phyloP scores from a whole-genome alignment of 306 rosid species.

The Lotus japonicus region DNA sequence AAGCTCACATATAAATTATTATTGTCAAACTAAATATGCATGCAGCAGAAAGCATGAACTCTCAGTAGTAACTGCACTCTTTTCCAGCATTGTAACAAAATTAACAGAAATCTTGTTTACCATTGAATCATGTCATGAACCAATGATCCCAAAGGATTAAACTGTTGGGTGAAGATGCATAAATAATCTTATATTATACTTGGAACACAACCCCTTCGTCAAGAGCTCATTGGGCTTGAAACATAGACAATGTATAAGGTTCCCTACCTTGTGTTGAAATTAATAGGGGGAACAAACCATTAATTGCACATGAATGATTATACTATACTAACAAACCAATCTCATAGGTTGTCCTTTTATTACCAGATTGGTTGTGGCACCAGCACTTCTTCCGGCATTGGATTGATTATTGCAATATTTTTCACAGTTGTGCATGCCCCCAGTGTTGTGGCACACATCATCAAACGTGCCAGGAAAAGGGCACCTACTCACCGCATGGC shows the following conservation, averaged over 20 bases:
- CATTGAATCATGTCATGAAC: too few species aligned
- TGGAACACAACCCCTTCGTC: too few species aligned
- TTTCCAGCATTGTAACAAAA: too few species aligned
- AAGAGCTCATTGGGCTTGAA: too few species aligned
- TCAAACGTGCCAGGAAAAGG: constrained; percentile 65
- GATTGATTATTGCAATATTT: constrained; percentile 49
- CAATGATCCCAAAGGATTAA: too few species aligned
- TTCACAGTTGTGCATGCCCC: constrained; percentile 70
- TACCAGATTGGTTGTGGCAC: constrained; percentile 40
- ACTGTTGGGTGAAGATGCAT: too few species aligned
- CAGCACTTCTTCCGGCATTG: constrained; percentile 38
- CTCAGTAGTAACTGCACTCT: background rate
- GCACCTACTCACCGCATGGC: constrained; percentile 69
- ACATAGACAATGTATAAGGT: too few species aligned
- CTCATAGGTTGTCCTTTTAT: constrained; percentile 18
- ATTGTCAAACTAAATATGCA: background rate
- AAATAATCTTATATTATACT: too few species aligned
- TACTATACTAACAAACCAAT: background rate
- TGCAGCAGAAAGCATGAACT: background rate
- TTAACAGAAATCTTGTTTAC: too few species aligned
- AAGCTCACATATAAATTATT: background rate
- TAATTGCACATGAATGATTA: too few species aligned
- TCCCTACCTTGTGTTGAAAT: too few species aligned
- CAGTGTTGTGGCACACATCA: constrained; percentile 61
- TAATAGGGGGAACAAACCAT: too few species aligned